Conservation (phyloP, 257 asterid species). For the Galeopsis tetrahit region DNA sequence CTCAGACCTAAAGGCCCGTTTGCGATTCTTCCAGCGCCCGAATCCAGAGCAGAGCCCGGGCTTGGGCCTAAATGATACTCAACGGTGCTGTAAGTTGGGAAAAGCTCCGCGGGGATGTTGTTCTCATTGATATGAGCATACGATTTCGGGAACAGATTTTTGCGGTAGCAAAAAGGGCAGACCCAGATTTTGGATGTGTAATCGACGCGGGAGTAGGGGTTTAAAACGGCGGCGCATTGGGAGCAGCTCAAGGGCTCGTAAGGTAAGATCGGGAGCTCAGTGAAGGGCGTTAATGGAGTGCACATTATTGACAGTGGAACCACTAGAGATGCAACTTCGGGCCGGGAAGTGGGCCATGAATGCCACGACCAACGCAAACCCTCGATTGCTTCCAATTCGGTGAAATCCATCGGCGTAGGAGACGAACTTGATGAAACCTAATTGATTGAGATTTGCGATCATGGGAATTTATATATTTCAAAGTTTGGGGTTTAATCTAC, state of each 20-base stretch:
- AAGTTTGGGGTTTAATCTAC: slow-evolving; percentile 34
- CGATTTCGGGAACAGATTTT: slow-evolving; percentile 71
- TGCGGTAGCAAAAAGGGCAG: slow-evolving; percentile 77
- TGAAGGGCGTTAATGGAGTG: slow-evolving; percentile 71
- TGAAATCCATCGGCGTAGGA: slow-evolving; percentile 70
- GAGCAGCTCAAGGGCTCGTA: slow-evolving; percentile 79
- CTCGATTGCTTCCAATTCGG: slow-evolving; percentile 91
- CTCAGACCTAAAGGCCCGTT: slow-evolving; percentile 46
- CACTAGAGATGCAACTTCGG: slow-evolving; percentile 65
- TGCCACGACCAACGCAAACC: slow-evolving; percentile 99
- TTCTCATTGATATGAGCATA: slow-evolving; percentile 70
- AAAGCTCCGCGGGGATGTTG: slow-evolving; percentile 93
- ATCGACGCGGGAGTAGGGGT: slow-evolving; percentile 91
- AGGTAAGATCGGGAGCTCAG: slow-evolving; percentile 78
- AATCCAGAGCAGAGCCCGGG: slow-evolving; percentile 35
- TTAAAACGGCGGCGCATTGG: slow-evolving; percentile 74
- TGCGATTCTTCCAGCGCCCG: slow-evolving; percentile 41
- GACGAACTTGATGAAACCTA: slow-evolving; percentile 23
- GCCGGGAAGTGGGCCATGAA: slow-evolving; percentile 81
- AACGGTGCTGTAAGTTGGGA: slow-evolving; percentile 91
- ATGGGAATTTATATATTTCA: background rate
- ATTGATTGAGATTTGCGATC: background rate
- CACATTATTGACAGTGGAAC: slow-evolving; percentile 88
- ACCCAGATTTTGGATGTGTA: slow-evolving; percentile 69
- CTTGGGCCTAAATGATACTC: slow-evolving; percentile 68